phyloP scores from a whole-genome alignment of 257 asterid species.

The Verbena officinalis region DNA sequence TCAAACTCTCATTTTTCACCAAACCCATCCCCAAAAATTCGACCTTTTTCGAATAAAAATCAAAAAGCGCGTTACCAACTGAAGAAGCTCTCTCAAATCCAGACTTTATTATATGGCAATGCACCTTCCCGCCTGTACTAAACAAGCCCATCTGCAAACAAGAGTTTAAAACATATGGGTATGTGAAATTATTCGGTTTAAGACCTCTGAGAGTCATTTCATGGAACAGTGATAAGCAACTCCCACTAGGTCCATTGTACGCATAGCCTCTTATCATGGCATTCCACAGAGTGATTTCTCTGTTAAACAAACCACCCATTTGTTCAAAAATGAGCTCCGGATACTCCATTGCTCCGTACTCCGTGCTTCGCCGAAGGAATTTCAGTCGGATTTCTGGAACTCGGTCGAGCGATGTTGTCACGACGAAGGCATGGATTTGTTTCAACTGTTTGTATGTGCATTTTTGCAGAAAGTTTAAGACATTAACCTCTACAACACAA shows the following conservation, averaged over 20 bases:
- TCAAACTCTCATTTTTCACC: slow-evolving; percentile 8
- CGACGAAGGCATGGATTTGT: slow-evolving; percentile 44
- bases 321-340: slow-evolving; percentile 41
- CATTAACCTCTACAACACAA: neutral
- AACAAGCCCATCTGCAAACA: slow-evolving; percentile 46
- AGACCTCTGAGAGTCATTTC: slow-evolving; percentile 50
- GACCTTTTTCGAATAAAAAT: slow-evolving; percentile 35
- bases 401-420: slow-evolving; percentile 36
- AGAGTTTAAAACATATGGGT: slow-evolving; percentile 46
- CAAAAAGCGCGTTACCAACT: slow-evolving; percentile 39
- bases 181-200: slow-evolving; percentile 48
- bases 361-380: slow-evolving; percentile 51
- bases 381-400: slow-evolving; percentile 40
- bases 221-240: slow-evolving; percentile 43
- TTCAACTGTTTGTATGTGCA: slow-evolving; percentile 51
- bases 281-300: slow-evolving; percentile 47
- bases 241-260: slow-evolving; percentile 40
- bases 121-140: slow-evolving; percentile 37
- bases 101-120: slow-evolving; percentile 42
- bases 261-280: slow-evolving; percentile 58
- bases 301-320: slow-evolving; percentile 36
- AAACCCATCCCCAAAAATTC: slow-evolving; percentile 22
- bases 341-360: slow-evolving; percentile 51
- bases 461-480: slow-evolving; percentile 29
- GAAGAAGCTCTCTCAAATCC: slow-evolving; percentile 35